Evolutionary conservation across 768 basidiomycete species (phyloP).

Genomic region (Leccinum boreale): DNA sequence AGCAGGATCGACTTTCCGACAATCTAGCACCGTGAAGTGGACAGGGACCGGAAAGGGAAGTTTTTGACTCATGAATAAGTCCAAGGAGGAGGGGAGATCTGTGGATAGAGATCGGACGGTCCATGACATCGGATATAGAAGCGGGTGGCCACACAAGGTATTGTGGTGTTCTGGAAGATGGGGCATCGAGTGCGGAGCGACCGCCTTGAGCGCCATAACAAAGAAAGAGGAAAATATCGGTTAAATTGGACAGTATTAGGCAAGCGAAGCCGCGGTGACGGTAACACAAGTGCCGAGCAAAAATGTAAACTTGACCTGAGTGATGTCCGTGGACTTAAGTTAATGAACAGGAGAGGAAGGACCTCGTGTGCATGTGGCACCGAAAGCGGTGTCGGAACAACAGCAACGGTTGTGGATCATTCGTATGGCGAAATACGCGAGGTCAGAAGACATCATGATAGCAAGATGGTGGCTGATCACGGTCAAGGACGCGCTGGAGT

Average conservation of each 20-base stretch:
- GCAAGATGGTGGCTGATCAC: slow-evolving; percentile 15
- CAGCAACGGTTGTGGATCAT: slow-evolving; percentile 19
- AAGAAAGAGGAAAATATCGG: slow-evolving; percentile 33
- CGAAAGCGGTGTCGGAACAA: slow-evolving; percentile 29
- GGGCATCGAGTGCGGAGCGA: slow-evolving; percentile 23
- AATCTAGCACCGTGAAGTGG: slow-evolving; percentile 29
- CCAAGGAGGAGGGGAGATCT: slow-evolving; percentile 12
- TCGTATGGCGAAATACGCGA: slow-evolving; percentile 12
- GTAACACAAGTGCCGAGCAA: slow-evolving; percentile 34
- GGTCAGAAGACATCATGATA: slow-evolving; percentile 2
- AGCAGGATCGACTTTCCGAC: slow-evolving; percentile 36
- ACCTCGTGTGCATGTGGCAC: slow-evolving; percentile 36
- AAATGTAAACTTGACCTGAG: slow-evolving; percentile 24
- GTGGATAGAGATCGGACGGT: slow-evolving; percentile 15
- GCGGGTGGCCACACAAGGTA: slow-evolving; percentile 1
- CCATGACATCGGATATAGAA: slow-evolving; percentile 18
- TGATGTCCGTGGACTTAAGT: slow-evolving; percentile 40
- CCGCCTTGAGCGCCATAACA: slow-evolving; percentile 26
- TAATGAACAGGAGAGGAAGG: slow-evolving; percentile 35
- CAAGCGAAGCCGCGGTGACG: slow-evolving; percentile 38
- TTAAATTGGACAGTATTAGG: slow-evolving; percentile 25
- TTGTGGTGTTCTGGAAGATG: slow-evolving; percentile 21
- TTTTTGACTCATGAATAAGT: slow-evolving; percentile 21
- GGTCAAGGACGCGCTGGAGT: slow-evolving; percentile 3
- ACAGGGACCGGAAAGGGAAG: slow-evolving; percentile 19